phyloP scores from a whole-genome alignment of 192 early-diverging fungal species.

The Backusella westeae region DNA sequence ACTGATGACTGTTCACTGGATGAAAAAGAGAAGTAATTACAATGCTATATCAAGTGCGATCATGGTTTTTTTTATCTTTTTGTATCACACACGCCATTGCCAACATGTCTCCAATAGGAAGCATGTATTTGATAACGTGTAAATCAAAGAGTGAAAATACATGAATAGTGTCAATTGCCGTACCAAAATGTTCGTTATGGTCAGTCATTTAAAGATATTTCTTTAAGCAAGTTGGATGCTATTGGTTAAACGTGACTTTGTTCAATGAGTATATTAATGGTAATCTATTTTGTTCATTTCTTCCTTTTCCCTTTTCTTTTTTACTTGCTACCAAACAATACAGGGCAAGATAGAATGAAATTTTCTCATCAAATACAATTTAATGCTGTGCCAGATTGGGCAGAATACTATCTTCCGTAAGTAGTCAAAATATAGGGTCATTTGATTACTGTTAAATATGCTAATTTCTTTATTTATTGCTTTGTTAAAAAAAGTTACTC shows the following conservation, averaged over 20 bases:
- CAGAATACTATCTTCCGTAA: constrained; percentile 63
- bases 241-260: constrained; percentile 6
- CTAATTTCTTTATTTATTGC: background rate
- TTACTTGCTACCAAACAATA: background rate
- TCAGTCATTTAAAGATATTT: background rate
- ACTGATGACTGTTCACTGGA: background rate
- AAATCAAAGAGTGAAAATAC: background rate
- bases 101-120: background rate
- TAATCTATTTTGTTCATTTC: background rate
- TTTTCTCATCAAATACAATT: constrained; percentile 82
- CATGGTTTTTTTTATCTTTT: background rate
- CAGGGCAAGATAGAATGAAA: constrained; percentile 57
- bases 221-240: background rate
- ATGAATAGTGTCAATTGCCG: background rate
- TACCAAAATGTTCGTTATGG: background rate
- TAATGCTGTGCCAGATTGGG: constrained; percentile 76
- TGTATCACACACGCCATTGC: background rate
- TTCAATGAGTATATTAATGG: background rate
- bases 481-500: constrained; percentile 44
- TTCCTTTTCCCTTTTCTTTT: background rate
- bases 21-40: background rate
- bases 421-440: background rate
- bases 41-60: background rate
- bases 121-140: background rate
- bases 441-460: background rate